phyloP scores from a whole-genome alignment of 139 green algal genomes.

The Yamagishiella unicocca region DNA sequence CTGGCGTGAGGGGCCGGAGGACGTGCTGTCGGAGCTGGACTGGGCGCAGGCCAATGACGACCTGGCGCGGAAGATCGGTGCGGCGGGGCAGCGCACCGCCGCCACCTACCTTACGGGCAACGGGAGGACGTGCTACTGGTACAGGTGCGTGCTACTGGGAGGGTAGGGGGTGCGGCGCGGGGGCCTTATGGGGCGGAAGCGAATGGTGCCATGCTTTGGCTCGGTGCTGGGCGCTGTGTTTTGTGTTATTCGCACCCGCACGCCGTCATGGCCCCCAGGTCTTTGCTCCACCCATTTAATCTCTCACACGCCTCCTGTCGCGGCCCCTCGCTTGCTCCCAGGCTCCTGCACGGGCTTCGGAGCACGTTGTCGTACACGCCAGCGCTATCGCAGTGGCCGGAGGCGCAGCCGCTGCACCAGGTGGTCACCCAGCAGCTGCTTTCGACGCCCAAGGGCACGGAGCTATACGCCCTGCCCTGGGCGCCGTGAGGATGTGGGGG shows the following conservation, averaged over 20 bases:
- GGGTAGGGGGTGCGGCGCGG: no score
- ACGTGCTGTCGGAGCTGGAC: constrained; percentile 46
- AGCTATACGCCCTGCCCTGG: constrained; percentile 8
- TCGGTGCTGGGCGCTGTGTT: no score
- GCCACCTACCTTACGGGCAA: constrained; percentile 6
- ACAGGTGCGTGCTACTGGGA: no score
- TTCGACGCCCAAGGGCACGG: not conserved
- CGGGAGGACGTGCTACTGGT: constrained; percentile 40
- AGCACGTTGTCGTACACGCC: constrained; percentile 20
- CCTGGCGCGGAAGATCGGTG: constrained; percentile 10
- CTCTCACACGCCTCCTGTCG: no score
- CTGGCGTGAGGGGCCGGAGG: constrained; percentile 36
- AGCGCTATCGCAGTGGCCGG: not conserved
- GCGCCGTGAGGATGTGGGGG: no score
- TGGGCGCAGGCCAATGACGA: constrained; percentile 45
- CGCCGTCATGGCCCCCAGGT: no score
- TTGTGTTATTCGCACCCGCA: no score
- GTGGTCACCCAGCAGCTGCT: constrained; percentile 23
- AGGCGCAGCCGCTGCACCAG: not conserved
- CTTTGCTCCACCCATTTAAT: no score
- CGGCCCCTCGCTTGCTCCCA: no score
- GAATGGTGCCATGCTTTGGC: no score
- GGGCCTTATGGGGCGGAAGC: no score
- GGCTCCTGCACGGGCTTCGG: constrained; percentile 26
- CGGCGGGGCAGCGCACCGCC: not conserved